Percentiles rank a stretch among this genome's conserved stretches.
These are phyloP conservation scores for Trichoderma sp. DNA, from an alignment of 2,329 filamentous ascomycete genomes.

Conservation along the genomic window DNA sequence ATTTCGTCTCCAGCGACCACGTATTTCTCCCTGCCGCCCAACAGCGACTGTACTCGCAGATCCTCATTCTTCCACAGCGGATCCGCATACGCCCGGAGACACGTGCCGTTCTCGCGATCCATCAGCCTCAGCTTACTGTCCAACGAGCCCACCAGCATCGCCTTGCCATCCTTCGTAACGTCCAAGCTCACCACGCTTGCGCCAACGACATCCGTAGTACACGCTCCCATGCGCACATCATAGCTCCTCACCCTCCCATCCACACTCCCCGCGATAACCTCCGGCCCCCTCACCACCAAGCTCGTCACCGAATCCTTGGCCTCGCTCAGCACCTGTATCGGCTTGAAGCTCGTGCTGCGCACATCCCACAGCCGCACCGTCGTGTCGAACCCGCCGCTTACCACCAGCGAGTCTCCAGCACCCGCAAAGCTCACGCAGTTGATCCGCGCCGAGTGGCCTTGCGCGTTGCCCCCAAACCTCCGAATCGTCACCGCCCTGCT, in stretches of 20 bases:
- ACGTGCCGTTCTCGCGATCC: slow-evolving; percentile 71
- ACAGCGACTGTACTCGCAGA: slow-evolving; percentile 69
- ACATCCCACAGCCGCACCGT: slow-evolving; percentile 75
- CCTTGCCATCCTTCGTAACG: slow-evolving; percentile 69
- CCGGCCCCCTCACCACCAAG: slow-evolving; percentile 47
- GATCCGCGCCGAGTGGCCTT: slow-evolving; percentile 69
- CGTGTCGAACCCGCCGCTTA: slow-evolving; percentile 72
- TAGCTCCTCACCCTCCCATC: slow-evolving; percentile 81
- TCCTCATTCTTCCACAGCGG: slow-evolving; percentile 61
- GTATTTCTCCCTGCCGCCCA: slow-evolving; percentile 74
- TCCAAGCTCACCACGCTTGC: slow-evolving; percentile 72
- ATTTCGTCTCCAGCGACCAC: slow-evolving; percentile 80
- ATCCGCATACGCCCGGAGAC: slow-evolving; percentile 69
- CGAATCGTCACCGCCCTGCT: slow-evolving; percentile 72
- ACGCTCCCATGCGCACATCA: slow-evolving; percentile 73
- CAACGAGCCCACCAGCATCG: slow-evolving; percentile 70
- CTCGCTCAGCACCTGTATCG: slow-evolving; percentile 71
- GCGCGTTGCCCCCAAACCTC: slow-evolving; percentile 62
- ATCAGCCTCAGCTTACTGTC: slow-evolving; percentile 78
- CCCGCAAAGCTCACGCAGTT: slow-evolving; percentile 80
- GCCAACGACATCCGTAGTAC: slow-evolving; percentile 68
- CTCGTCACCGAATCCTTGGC: slow-evolving; percentile 67
- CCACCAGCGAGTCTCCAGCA: slow-evolving; percentile 68
- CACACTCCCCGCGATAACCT: slow-evolving; percentile 74
- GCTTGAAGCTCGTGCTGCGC: slow-evolving; percentile 52